Evolutionary conservation across 1,284 basidiomycete genomes (phyloP), one percentile per base, ranked within the genome.

Genomic region (Trametes hirsuta): DNA sequence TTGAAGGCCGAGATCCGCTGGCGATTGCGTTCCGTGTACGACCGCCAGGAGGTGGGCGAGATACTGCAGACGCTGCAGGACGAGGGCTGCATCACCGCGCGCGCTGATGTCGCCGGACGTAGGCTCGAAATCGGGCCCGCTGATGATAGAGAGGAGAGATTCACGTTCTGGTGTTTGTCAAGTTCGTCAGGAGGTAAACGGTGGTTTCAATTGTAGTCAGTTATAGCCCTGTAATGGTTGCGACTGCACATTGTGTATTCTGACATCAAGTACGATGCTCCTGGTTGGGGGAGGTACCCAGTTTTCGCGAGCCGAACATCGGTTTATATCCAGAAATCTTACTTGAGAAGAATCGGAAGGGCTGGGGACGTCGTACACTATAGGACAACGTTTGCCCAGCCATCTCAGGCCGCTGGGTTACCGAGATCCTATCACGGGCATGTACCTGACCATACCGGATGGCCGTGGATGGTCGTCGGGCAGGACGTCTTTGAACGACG

Each of bases 21-120:
- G 82, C 81, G 86, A 59, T 75, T 94, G 53, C 77, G 82, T 56
- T 74, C 79, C 11, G 81, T 87, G 30, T 90, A 93, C 63, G 92
- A 95, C 71, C 81, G 89, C 58, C 84, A 89, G 65, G 93, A 95
- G 72, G 74, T 90, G 37, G 76, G 80, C 54, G 91, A 93, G 21
- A 65, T 92, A 22, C 70, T 93, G 51, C 75, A 77, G 37, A 80
- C 82, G 61, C 75, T 95, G 53, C 70, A 73, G 37, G 78, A 79
- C 21, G 83, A 83, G 49, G 79, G 81, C 6, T 80, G 77, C 62
- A 61, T 87, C 44, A 73, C 73, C 52, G 70, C 76, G 64, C 76
- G 77, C 39, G 65, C 65, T 34, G 71, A 72, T 34, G 42, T 52
- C 12, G 49, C 30, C 4, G 36, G 55, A 5, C 24, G 40, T 10